These are phyloP conservation scores for Chrysanthemum seticuspe DNA, from an alignment of 129 eudicot genomes.

Conservation along the genomic window DNA sequence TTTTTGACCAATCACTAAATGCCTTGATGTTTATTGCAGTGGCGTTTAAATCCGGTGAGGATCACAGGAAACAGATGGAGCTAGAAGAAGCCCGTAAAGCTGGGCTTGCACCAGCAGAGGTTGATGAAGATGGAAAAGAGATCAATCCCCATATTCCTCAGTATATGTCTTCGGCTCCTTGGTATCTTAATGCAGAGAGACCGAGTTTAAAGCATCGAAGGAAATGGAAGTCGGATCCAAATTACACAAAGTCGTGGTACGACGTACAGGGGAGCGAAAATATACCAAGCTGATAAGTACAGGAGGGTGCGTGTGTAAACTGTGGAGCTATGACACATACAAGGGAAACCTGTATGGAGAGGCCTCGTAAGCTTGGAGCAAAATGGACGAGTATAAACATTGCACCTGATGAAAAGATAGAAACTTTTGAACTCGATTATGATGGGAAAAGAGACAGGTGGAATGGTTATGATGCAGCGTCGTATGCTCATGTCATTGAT, in stretches of 20 bases:
- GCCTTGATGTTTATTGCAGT: not conserved
- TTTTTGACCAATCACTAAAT: too few relatives aligned
- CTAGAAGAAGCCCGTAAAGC: slow-evolving; percentile 93
- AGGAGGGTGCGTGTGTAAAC: slow-evolving; percentile 86
- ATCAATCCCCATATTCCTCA: slow-evolving; percentile 96
- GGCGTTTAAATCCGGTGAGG: slow-evolving; percentile 91
- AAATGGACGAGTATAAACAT: slow-evolving; percentile 67
- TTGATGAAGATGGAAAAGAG: slow-evolving; percentile 98
- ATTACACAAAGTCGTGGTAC: slow-evolving; percentile 76
- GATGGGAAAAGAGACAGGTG: slow-evolving; percentile 89
- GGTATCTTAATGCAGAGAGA: slow-evolving; percentile 92
- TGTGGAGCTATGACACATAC: slow-evolving; percentile 78
- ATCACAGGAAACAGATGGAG: slow-evolving; percentile 86
- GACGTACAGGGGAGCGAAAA: slow-evolving; percentile 79
- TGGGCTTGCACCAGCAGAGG: slow-evolving; percentile 95
- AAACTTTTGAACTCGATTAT: slow-evolving; percentile 82
- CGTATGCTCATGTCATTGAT: slow-evolving; percentile 67
- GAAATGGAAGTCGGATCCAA: slow-evolving; percentile 93
- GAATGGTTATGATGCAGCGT: slow-evolving; percentile 89
- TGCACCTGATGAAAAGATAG: slow-evolving; percentile 86
- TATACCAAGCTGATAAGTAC: slow-evolving; percentile 69
- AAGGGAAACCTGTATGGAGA: slow-evolving; percentile 70
- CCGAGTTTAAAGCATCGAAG: slow-evolving; percentile 98
- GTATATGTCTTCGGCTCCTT: slow-evolving; percentile 98
- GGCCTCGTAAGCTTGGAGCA: slow-evolving; percentile 77